phyloP scores from a whole-genome alignment of 2,329 filamentous ascomycete species.

The Hymenoscyphus fructigenus region DNA sequence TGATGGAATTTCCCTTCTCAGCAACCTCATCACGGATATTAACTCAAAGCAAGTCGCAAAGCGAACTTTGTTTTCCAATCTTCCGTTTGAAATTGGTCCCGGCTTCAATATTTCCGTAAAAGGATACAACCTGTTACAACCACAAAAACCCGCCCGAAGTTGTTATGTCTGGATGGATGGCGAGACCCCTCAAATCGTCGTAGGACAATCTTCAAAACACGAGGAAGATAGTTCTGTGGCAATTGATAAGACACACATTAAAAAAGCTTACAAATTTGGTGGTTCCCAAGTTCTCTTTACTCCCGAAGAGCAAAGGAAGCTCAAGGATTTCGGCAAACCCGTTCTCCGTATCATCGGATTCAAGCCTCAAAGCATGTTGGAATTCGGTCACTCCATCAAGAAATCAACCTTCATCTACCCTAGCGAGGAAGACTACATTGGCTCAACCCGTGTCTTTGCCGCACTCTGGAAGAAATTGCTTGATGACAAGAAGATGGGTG shows the following conservation, averaged over 20 bases:
- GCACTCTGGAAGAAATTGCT: constrained; percentile 86
- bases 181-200: constrained; percentile 79
- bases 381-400: constrained; percentile 80
- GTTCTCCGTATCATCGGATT: constrained; percentile 90
- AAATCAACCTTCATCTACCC: constrained; percentile 93
- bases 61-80: constrained; percentile 78
- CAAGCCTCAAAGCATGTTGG: constrained; percentile 74
- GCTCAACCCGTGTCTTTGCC: constrained; percentile 89
- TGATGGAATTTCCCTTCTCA: constrained; percentile 76
- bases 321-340: constrained; percentile 79
- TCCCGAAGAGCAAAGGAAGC: constrained; percentile 74
- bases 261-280: constrained; percentile 94
- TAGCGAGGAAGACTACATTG: constrained; percentile 83
- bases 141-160: constrained; percentile 75
- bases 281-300: constrained; percentile 86
- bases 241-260: constrained; percentile 78
- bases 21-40: constrained; percentile 80
- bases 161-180: constrained; percentile 87
- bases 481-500: constrained; percentile 73
- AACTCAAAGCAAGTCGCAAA: constrained; percentile 88
- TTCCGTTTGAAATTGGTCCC: constrained; percentile 86
- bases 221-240: constrained; percentile 75
- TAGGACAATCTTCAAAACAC: constrained; percentile 70
- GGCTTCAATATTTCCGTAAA: constrained; percentile 85
- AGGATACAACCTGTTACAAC: constrained; percentile 86